Conservation (phyloP, 2,329 filamentous ascomycete species). For the Achaetomium macrosporum region DNA sequence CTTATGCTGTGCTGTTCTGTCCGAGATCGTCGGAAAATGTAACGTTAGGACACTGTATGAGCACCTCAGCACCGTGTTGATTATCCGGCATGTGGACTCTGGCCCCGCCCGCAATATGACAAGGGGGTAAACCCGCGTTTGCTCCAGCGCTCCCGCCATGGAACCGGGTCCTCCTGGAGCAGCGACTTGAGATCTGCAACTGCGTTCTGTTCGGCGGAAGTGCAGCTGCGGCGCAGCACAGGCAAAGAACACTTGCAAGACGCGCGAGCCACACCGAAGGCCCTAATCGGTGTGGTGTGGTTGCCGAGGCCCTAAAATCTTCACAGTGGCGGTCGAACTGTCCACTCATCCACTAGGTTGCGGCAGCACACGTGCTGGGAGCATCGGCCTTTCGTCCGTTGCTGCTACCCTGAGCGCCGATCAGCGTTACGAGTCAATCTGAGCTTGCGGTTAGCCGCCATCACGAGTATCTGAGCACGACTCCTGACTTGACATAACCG, state of each 20-base stretch:
- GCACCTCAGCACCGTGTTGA: too few relatives aligned
- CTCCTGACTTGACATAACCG: too few relatives aligned
- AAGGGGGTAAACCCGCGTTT: too few relatives aligned
- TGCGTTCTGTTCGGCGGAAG: not conserved
- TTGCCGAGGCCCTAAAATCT: not conserved
- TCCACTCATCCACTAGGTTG: not conserved
- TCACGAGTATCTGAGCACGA: not conserved
- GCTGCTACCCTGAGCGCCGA: constrained; percentile 2
- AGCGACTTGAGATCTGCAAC: not conserved
- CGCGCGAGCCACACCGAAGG: too few relatives aligned
- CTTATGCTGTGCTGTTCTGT: too few relatives aligned
- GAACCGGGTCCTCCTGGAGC: not conserved
- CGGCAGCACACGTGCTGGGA: constrained; percentile 3
- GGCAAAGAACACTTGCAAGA: too few relatives aligned
- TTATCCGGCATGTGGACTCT: too few relatives aligned
- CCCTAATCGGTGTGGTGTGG: too few relatives aligned
- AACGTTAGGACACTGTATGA: too few relatives aligned
- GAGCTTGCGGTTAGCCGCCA: too few relatives aligned
- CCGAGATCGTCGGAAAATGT: too few relatives aligned
- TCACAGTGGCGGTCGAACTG: not conserved
- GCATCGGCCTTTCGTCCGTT: not conserved
- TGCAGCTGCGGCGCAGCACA: not conserved
- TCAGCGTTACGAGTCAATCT: not conserved
- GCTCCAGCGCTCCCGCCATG: not conserved
- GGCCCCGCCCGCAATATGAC: too few relatives aligned